Conservation (phyloP, 2,329 filamentous ascomycete genomes). For the Penicillium palitans region DNA sequence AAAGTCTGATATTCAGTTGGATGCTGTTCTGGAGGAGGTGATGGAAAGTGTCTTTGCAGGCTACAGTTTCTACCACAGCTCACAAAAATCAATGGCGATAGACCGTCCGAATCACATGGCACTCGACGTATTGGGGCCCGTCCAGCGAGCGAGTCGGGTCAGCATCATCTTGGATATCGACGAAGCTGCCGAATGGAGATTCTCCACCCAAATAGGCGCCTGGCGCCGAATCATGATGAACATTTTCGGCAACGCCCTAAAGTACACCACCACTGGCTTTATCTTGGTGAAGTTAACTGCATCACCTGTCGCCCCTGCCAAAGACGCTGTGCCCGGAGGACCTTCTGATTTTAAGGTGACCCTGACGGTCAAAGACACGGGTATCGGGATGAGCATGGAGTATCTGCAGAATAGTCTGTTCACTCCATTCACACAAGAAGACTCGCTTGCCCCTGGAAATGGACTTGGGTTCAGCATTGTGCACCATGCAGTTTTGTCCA, state of each 20-base stretch:
- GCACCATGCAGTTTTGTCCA: slow-evolving; percentile 35
- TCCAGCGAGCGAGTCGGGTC: slow-evolving; percentile 5
- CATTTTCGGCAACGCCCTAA: slow-evolving; percentile 51
- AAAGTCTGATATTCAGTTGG: slow-evolving; percentile 15
- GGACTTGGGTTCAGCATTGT: slow-evolving; percentile 54
- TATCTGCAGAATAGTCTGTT: slow-evolving; percentile 23
- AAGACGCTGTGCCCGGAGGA: slow-evolving; percentile 2
- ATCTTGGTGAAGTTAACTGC: slow-evolving; percentile 26
- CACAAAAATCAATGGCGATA: slow-evolving; percentile 8
- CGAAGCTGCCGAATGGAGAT: background rate
- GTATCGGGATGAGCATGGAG: slow-evolving; percentile 30
- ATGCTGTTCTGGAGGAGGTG: slow-evolving; percentile 28
- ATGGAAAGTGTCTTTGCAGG: slow-evolving; percentile 30
- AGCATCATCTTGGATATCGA: slow-evolving; percentile 42
- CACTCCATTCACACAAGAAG: slow-evolving; percentile 23
- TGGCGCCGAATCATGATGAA: slow-evolving; percentile 53
- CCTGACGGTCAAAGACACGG: slow-evolving; percentile 31
- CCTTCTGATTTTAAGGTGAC: slow-evolving; percentile 27
- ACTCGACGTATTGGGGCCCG: background rate
- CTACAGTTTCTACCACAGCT: slow-evolving; percentile 25
- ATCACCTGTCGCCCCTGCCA: background rate
- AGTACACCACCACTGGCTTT: slow-evolving; percentile 48
- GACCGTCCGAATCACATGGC: background rate
- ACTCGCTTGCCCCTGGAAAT: slow-evolving; percentile 21
- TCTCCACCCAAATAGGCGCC: slow-evolving; percentile 42